These are phyloP conservation scores for Cryomyces minteri DNA, from an alignment of 495 filamentous ascomycete genomes.

Conservation along the genomic window DNA sequence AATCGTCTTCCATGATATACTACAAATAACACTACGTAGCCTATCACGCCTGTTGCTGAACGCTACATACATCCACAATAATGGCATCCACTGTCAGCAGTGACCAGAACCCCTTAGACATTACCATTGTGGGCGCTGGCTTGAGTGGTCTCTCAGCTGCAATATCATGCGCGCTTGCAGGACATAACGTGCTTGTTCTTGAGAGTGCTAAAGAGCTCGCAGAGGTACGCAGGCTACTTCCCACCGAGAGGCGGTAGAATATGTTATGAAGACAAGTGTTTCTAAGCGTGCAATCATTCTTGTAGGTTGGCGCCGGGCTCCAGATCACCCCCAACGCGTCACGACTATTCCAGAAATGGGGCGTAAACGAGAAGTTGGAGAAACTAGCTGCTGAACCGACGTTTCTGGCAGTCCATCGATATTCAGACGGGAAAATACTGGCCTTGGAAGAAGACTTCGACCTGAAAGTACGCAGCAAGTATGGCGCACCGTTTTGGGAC, in stretches of 20 bases:
- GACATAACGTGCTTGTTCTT: conserved; percentile 41
- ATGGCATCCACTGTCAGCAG: too few relatives aligned
- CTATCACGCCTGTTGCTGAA: too few relatives aligned
- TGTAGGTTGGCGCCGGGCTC: conserved; percentile 19
- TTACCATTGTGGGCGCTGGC: conserved; percentile 47
- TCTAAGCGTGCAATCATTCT: not conserved
- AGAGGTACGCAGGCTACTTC: conserved; percentile 24
- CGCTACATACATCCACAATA: too few relatives aligned
- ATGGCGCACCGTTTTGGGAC: conserved; percentile 16
- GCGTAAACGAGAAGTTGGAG: conserved; percentile 12
- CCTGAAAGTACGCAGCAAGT: conserved; percentile 10
- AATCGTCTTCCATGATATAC: too few relatives aligned
- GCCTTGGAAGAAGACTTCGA: conserved; percentile 12
- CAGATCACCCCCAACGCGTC: conserved; percentile 19
- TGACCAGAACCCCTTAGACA: conserved; percentile 7
- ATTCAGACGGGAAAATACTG: conserved; percentile 13
- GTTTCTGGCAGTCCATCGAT: conserved; percentile 10
- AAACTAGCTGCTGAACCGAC: conserved; percentile 8
- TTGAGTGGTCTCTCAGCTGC: conserved; percentile 49
- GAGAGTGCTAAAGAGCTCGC: conserved; percentile 43
- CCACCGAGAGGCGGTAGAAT: not conserved
- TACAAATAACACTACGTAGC: too few relatives aligned
- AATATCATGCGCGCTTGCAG: conserved; percentile 37
- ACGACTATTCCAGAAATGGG: conserved; percentile 17
- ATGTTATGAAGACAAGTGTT: not conserved